A percentile compares a stretch with the other conserved stretches of the same genome.
phyloP scores from a whole-genome alignment of 108 stramenopile genomes.

The Bacterosira constricta region DNA sequence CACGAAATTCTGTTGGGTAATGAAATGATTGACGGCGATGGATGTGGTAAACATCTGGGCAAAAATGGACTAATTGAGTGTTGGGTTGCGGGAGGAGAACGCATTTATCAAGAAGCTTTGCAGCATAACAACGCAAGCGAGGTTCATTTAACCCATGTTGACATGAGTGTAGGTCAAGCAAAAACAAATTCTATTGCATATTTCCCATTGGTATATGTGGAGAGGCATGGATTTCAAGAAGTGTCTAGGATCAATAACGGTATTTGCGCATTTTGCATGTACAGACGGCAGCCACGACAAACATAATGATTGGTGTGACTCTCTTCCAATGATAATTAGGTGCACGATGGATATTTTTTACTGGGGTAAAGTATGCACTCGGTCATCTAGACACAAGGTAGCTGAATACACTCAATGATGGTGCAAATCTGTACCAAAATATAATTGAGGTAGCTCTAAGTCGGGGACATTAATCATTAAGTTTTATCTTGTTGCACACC shows the following conservation, averaged over 20 bases:
- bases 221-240: constrained; percentile 14
- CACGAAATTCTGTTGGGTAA: not conserved
- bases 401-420: too few species aligned
- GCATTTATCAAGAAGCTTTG: constrained; percentile 70
- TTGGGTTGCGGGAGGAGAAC: constrained; percentile 85
- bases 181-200: constrained; percentile 6
- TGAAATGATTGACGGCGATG: not conserved
- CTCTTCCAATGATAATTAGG: too few species aligned
- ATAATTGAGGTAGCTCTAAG: too few species aligned
- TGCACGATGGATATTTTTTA: too few species aligned
- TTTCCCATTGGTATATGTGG: constrained; percentile 29
- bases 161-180: constrained; percentile 8
- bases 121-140: constrained; percentile 46
- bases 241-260: constrained; percentile 11
- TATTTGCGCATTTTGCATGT: constrained; percentile 23
- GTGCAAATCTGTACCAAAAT: too few species aligned
- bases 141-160: constrained; percentile 66
- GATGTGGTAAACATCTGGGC: not conserved
- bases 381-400: too few species aligned
- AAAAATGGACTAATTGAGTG: constrained; percentile 58
- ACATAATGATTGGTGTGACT: too few species aligned
- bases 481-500: too few species aligned
- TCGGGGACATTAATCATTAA: too few species aligned
- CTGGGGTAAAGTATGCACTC: too few species aligned
- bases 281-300: not conserved